A percentile compares a stretch with the other conserved stretches of the same genome.
phyloP scores from a whole-genome alignment of 345 rosid species.

The Boechera stricta region DNA sequence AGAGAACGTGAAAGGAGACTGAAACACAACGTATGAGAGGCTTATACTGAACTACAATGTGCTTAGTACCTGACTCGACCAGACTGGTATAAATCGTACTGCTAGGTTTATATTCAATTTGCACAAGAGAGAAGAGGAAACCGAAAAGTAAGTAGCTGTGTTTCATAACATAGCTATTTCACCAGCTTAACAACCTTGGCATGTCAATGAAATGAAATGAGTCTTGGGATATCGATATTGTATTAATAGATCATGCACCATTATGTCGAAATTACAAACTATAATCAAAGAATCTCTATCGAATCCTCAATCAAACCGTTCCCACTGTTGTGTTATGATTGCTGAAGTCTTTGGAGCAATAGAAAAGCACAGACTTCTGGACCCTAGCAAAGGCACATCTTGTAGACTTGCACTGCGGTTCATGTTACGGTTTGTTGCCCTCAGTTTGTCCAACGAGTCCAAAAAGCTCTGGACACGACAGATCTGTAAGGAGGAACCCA shows the following conservation, averaged over 20 bases:
- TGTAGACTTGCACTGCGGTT: conserved; percentile 39
- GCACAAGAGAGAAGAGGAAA: conserved; percentile 13
- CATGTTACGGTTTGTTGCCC: conserved; percentile 47
- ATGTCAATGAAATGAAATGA: conserved; percentile 33
- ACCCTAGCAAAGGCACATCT: conserved; percentile 47
- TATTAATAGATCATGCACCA: conserved; percentile 2
- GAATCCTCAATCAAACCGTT: conserved; percentile 52
- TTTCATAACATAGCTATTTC: conserved; percentile 20
- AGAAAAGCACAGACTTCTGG: conserved; percentile 47
- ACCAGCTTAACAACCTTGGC: conserved; percentile 12
- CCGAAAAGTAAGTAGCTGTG: conserved; percentile 24
- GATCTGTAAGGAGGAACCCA: conserved; percentile 40
- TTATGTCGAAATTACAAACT: conserved; percentile 2
- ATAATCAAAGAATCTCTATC: neutral
- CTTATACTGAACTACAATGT: conserved; percentile 20
- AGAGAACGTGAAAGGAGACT: conserved; percentile 46
- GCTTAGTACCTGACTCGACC: conserved; percentile 22
- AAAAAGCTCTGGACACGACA: conserved; percentile 52
- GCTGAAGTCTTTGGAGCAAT: conserved; percentile 44
- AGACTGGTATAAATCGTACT: conserved; percentile 23
- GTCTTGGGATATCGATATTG: conserved; percentile 8
- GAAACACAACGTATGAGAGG: conserved; percentile 30
- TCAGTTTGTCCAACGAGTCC: conserved; percentile 50
- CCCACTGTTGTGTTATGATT: conserved; percentile 55
- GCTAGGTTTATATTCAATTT: conserved; percentile 29